Percentiles rank a stretch among this genome's conserved stretches.
These are phyloP conservation scores for Colletotrichum musicola DNA, from an alignment of 2,329 filamentous ascomycete genomes.

Conservation along the genomic window DNA sequence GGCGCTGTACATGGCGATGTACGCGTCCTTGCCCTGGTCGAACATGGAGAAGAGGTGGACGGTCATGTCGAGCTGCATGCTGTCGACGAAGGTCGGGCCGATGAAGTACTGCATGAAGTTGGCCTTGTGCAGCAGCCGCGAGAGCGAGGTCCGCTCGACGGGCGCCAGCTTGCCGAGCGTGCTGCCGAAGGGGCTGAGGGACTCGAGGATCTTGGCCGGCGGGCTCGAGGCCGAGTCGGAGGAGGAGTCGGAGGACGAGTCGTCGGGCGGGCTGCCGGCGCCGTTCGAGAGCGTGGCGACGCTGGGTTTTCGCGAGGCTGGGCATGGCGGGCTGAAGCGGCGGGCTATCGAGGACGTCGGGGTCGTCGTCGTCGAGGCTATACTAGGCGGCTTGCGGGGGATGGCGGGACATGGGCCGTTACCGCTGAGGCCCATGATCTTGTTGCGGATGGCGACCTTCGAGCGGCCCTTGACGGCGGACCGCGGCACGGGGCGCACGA, in stretches of 20 bases:
- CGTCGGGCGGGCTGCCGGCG: conserved; percentile 29
- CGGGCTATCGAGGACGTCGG: neutral
- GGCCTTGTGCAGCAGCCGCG: conserved; percentile 31
- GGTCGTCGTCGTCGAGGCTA: conserved; percentile 1
- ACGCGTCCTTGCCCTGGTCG: conserved; percentile 36
- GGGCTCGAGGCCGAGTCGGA: conserved; percentile 35
- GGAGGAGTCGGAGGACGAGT: conserved; percentile 30
- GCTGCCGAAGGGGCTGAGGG: conserved; percentile 29
- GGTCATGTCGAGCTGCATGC: conserved; percentile 36
- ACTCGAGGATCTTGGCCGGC: conserved; percentile 32
- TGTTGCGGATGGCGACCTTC: conserved; percentile 26
- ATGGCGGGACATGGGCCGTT: conserved; percentile 14
- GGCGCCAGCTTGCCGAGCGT: conserved; percentile 16
- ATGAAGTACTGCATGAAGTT: conserved; percentile 38
- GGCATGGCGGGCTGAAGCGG: conserved; percentile 1
- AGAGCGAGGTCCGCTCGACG: conserved; percentile 19
- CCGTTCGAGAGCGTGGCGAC: neutral
- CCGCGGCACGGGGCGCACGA: conserved; percentile 36
- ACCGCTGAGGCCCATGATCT: conserved; percentile 25
- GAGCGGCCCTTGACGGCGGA: conserved; percentile 35
- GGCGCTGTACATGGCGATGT: conserved; percentile 36
- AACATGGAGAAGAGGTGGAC: conserved; percentile 36
- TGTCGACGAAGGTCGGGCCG: conserved; percentile 32
- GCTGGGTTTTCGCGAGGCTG: conserved; percentile 16
- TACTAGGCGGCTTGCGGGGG: conserved; percentile 14